Percentiles rank a stretch among this genome's conserved stretches.
Evolutionary conservation across 331 rosid genomes (phyloP).

Genomic region (Prunus yedoensis): DNA sequence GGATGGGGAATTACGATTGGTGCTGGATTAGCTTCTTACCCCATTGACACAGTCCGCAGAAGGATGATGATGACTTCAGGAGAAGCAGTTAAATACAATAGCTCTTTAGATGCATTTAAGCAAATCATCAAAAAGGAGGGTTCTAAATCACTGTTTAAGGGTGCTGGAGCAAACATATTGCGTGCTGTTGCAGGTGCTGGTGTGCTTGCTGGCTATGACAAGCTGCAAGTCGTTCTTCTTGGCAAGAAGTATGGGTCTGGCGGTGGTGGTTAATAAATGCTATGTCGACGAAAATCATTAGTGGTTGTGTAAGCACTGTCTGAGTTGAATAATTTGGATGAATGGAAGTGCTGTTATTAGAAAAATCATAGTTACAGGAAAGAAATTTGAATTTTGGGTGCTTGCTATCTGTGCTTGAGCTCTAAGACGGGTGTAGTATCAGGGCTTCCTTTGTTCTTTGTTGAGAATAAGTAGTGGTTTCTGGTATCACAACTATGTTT

Average conservation of each 20-base stretch:
- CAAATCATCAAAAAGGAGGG: conserved; percentile 81
- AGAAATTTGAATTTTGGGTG: conserved; percentile 17
- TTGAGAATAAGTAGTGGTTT: conserved; percentile 21
- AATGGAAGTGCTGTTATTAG: conserved; percentile 18
- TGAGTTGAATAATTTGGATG: conserved; percentile 32
- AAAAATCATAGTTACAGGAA: conserved; percentile 27
- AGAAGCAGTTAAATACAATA: conserved; percentile 84
- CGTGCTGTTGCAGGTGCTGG: conserved; percentile 98
- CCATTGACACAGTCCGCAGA: conserved; percentile 85
- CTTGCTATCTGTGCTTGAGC: conserved; percentile 19
- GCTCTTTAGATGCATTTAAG: conserved; percentile 78
- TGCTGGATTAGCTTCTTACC: conserved; percentile 85
- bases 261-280: conserved; percentile 58
- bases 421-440: not conserved
- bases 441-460: conserved; percentile 9
- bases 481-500: not conserved
- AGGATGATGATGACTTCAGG: conserved; percentile 99
- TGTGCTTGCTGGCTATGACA: conserved; percentile 91
- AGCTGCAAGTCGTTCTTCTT: conserved; percentile 65
- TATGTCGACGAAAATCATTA: conserved; percentile 33
- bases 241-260: conserved; percentile 97
- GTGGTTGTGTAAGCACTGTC: conserved; percentile 14
- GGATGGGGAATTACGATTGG: conserved; percentile 92
- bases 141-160: conserved; percentile 83
- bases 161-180: conserved; percentile 90